Evolutionary conservation across 2,329 filamentous ascomycete genomes (phyloP).

Genomic region (Trichoderma oligosporum): DNA sequence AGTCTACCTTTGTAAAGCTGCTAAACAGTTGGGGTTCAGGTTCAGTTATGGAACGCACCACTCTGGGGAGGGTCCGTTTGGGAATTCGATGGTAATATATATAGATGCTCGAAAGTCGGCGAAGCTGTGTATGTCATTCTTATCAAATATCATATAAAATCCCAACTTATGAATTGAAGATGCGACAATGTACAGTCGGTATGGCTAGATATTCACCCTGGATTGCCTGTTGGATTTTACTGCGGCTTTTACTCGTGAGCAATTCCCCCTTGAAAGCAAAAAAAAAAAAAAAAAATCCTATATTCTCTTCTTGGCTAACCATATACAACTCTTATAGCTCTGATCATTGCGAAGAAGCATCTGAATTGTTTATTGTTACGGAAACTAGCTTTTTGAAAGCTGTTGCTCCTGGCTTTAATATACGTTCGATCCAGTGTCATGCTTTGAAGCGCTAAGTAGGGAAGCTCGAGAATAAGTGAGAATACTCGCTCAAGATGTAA

Average conservation of each 20-base stretch:
- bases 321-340: neutral
- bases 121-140: neutral
- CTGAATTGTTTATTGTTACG: neutral
- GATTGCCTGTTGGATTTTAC: neutral
- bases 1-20: too few species aligned
- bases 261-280: too few species aligned
- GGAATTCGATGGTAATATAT: neutral
- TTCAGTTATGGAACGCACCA: neutral
- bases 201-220: neutral
- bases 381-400: neutral
- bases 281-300: too few species aligned
- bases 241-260: neutral
- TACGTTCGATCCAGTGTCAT: neutral
- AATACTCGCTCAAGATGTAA: too few species aligned
- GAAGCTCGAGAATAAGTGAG: too few species aligned
- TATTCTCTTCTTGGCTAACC: neutral
- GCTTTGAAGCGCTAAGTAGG: neutral
- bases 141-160: neutral
- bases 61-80: neutral
- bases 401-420: neutral
- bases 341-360: neutral
- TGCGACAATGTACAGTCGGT: neutral
- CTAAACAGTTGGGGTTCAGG: too few species aligned
- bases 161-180: neutral
- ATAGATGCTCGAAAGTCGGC: neutral